A percentile compares a stretch with the other conserved stretches of the same genome.
These are phyloP conservation scores for Phenoliferia sp. DNA, from an alignment of 1,284 basidiomycete species.

Conservation along the genomic window DNA sequence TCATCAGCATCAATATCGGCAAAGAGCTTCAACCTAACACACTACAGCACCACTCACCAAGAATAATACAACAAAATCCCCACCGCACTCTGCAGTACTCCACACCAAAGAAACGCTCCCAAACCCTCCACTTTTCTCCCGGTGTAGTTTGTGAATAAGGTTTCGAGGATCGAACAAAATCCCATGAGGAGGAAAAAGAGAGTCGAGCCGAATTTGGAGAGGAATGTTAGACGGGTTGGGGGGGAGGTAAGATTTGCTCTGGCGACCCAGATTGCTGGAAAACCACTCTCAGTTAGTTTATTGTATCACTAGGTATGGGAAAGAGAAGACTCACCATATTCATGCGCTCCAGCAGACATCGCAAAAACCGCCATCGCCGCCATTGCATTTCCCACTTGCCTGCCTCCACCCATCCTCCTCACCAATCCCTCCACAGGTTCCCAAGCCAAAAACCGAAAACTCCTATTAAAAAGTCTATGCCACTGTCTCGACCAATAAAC, in stretches of 20 bases:
- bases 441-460: constrained; percentile 26
- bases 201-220: constrained; percentile 17
- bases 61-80: background rate
- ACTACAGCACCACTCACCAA: background rate
- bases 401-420: constrained; percentile 6
- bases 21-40: background rate
- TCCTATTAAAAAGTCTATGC: constrained; percentile 1
- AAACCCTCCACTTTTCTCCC: constrained; percentile 13
- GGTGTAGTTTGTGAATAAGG: constrained; percentile 12
- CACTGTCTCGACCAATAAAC: background rate
- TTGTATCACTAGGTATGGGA: background rate
- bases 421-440: constrained; percentile 9
- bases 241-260: background rate
- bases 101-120: background rate
- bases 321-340: constrained; percentile 13
- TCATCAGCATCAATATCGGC: background rate
- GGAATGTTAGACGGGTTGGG: constrained; percentile 6
- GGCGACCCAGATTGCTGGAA: constrained; percentile 10
- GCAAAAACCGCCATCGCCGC: constrained; percentile 24
- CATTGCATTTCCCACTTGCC: background rate
- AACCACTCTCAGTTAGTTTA: background rate
- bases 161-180: constrained; percentile 26
- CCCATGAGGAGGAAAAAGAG: constrained; percentile 33
- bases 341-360: constrained; percentile 21
- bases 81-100: background rate